A percentile compares a stretch with the other conserved stretches of the same genome.
Evolutionary conservation across 306 rosid genomes (phyloP).

Genomic region (Bauhinia variegata): DNA sequence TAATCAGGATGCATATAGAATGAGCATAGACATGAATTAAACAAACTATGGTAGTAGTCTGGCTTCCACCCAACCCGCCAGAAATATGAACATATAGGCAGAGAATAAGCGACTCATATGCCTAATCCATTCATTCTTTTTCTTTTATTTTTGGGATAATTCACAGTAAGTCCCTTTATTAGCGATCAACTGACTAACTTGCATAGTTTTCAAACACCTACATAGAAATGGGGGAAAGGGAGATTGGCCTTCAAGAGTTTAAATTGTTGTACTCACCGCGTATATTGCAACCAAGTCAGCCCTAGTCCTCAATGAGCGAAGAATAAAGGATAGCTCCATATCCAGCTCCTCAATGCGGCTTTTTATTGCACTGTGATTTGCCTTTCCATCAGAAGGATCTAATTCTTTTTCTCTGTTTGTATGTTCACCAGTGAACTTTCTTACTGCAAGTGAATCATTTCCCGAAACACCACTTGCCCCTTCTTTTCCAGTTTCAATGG

Average conservation of each 20-base stretch:
- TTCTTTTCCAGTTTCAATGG: constrained; percentile 38
- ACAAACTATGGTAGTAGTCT: neutral
- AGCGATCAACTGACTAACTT: neutral
- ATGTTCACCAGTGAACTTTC: constrained; percentile 37
- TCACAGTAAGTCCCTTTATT: constrained; percentile 1
- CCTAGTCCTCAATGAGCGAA: constrained; percentile 54
- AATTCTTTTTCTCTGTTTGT: constrained; percentile 40
- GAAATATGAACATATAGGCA: constrained; percentile 8
- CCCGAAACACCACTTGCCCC: constrained; percentile 38
- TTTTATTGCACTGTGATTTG: constrained; percentile 47
- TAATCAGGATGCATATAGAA: neutral
- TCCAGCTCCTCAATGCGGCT: constrained; percentile 62
- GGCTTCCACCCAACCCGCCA: neutral
- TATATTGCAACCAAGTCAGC: constrained; percentile 34
- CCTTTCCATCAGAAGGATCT: constrained; percentile 38
- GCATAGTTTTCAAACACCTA: neutral
- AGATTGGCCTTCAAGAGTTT: neutral
- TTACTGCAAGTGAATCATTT: constrained; percentile 37
- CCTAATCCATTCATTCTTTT: neutral
- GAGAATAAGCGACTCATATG: constrained; percentile 6
- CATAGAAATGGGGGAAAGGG: neutral
- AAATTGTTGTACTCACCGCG: constrained; percentile 44
- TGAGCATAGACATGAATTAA: neutral
- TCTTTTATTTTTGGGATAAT: neutral
- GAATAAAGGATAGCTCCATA: constrained; percentile 68